A percentile compares a stretch with the other conserved stretches of the same genome.
These are phyloP conservation scores for Colletotrichum australisinense DNA, from an alignment of 2,329 filamentous ascomycete species.

Conservation along the genomic window DNA sequence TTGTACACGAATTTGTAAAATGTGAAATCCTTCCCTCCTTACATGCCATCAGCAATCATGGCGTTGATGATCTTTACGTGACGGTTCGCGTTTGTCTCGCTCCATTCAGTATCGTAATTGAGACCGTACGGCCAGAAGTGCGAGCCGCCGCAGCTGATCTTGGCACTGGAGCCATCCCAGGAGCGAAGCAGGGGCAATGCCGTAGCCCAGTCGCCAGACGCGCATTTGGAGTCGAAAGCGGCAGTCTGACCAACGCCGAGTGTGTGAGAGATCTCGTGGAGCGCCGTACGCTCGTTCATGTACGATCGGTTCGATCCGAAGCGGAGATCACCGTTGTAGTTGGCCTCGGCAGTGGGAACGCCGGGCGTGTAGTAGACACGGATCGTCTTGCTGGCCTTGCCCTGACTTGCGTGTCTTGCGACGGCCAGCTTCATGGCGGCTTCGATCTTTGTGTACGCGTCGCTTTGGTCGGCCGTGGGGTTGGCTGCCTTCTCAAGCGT, in stretches of 20 bases:
- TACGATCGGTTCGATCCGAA: conserved; percentile 57
- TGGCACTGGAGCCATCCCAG: conserved; percentile 51
- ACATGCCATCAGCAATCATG: conserved; percentile 55
- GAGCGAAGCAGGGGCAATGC: conserved; percentile 52
- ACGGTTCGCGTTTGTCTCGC: conserved; percentile 55
- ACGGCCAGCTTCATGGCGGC: conserved; percentile 53
- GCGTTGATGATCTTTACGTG: conserved; percentile 56
- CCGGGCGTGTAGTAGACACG: conserved; percentile 54
- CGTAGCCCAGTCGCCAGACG: conserved; percentile 53
- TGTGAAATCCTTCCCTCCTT: not conserved
- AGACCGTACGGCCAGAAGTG: conserved; percentile 56
- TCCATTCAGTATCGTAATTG: conserved; percentile 57
- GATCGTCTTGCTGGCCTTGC: conserved; percentile 51
- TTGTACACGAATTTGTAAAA: not conserved
- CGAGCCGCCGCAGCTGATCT: conserved; percentile 52
- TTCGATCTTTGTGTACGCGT: conserved; percentile 57
- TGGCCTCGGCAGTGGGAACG: conserved; percentile 58
- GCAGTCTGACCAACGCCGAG: conserved; percentile 58
- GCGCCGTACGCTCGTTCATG: conserved; percentile 60
- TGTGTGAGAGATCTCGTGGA: conserved; percentile 61
- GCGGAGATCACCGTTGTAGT: conserved; percentile 57
- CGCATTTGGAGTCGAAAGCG: conserved; percentile 52
- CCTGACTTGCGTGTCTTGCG: conserved; percentile 50
- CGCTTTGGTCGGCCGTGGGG: conserved; percentile 53
- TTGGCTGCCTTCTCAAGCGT: conserved; percentile 49